These are phyloP conservation scores for Cruciata laevipes DNA, from an alignment of 257 asterid species.

Conservation along the genomic window DNA sequence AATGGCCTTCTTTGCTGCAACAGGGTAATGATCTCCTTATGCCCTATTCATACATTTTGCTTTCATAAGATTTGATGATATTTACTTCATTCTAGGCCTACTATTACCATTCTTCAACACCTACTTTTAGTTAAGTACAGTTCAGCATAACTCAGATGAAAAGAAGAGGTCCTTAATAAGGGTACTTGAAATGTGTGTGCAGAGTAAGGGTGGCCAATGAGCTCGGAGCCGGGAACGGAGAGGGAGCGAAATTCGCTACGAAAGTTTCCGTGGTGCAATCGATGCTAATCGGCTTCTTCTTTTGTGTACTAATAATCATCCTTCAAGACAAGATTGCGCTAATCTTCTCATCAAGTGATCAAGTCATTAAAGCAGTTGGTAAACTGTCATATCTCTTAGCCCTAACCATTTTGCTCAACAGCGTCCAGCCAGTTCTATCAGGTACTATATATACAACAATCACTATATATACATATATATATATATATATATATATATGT, in stretches of 20 bases:
- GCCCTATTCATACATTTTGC: background rate
- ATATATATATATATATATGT: no score
- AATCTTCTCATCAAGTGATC: slow-evolving; percentile 27
- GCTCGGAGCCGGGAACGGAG: slow-evolving; percentile 39
- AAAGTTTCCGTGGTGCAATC: slow-evolving; percentile 29
- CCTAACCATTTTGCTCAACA: slow-evolving; percentile 38
- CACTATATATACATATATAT: no score
- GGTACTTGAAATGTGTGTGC: background rate
- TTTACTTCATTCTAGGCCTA: background rate
- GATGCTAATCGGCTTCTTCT: slow-evolving; percentile 26
- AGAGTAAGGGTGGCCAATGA: slow-evolving; percentile 53
- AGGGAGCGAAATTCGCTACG: slow-evolving; percentile 40
- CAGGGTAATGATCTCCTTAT: slow-evolving; percentile 27
- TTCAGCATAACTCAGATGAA: background rate
- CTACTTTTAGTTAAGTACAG: background rate
- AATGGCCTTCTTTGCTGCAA: slow-evolving; percentile 46
- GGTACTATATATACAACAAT: no score
- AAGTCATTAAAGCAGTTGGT: slow-evolving; percentile 27
- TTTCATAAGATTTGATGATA: background rate
- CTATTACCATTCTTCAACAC: no score
- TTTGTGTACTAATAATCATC: slow-evolving; percentile 26
- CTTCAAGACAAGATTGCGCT: slow-evolving; percentile 27
- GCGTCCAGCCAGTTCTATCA: slow-evolving; percentile 50
- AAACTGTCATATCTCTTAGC: slow-evolving; percentile 34
- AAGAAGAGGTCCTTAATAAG: no score